Conservation (phyloP, 805 yeast genomes). For the Scheffersomyces lignosus region DNA sequence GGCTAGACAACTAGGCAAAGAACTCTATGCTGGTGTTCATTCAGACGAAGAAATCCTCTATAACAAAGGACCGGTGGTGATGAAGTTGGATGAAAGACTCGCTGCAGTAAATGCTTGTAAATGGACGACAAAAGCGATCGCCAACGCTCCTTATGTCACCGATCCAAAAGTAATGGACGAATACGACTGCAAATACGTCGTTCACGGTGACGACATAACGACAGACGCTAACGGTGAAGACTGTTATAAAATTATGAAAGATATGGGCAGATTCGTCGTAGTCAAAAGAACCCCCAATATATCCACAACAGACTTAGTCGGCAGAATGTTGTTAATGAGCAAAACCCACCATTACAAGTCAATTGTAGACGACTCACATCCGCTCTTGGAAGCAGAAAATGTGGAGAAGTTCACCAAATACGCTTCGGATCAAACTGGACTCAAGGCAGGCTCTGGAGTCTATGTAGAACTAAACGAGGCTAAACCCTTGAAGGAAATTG, state of each 20-base stretch:
- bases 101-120: conserved; percentile 87
- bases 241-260: conserved; percentile 82
- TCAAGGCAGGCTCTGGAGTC: conserved; percentile 58
- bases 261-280: conserved; percentile 80
- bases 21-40: conserved; percentile 85
- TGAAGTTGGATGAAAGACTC: conserved; percentile 76
- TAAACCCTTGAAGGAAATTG: conserved; percentile 26
- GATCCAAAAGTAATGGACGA: conserved; percentile 75
- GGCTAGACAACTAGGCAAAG: conserved; percentile 80
- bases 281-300: conserved; percentile 94
- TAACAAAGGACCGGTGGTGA: conserved; percentile 94
- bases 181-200: conserved; percentile 83
- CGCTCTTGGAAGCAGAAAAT: conserved; percentile 34
- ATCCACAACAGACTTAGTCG: conserved; percentile 92
- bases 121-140: conserved; percentile 76
- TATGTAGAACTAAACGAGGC: conserved; percentile 36
- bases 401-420: conserved; percentile 49
- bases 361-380: conserved; percentile 25
- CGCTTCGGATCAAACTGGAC: conserved; percentile 65
- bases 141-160: conserved; percentile 91
- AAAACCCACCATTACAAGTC: conserved; percentile 55
- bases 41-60: conserved; percentile 79
- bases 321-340: conserved; percentile 70
- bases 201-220: conserved; percentile 97
- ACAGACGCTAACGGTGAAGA: conserved; percentile 95